Evolutionary conservation across 2,329 filamentous ascomycete species (phyloP).

Genomic region (Penicillium sp.): DNA sequence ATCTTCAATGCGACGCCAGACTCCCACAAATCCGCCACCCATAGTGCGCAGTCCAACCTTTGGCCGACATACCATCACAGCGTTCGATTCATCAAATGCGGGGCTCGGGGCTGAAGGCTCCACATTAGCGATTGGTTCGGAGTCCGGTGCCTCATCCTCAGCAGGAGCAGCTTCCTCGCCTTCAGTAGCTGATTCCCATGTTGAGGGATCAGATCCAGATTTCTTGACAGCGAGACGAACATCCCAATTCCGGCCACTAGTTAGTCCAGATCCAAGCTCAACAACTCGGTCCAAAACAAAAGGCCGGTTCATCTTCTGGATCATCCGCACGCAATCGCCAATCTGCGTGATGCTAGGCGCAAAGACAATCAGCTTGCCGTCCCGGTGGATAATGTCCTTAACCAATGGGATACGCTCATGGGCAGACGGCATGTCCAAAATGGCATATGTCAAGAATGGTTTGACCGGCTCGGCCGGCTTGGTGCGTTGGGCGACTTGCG

Average conservation of each 20-base stretch:
- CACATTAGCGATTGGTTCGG: neutral
- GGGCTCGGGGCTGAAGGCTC: neutral
- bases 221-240: slow-evolving; percentile 43
- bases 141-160: neutral
- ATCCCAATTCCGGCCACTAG: slow-evolving; percentile 50
- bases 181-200: slow-evolving; percentile 22
- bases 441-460: slow-evolving; percentile 69
- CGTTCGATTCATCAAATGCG: neutral
- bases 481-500: slow-evolving; percentile 48
- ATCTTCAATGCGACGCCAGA: slow-evolving; percentile 49
- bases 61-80: slow-evolving; percentile 53
- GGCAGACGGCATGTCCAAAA: slow-evolving; percentile 71
- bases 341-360: slow-evolving; percentile 79
- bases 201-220: slow-evolving; percentile 34
- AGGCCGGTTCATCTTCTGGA: slow-evolving; percentile 56
- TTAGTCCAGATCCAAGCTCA: slow-evolving; percentile 48
- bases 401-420: slow-evolving; percentile 51
- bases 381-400: slow-evolving; percentile 57
- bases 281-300: slow-evolving; percentile 49
- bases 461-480: slow-evolving; percentile 29
- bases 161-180: slow-evolving; percentile 11
- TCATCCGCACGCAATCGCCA: slow-evolving; percentile 59
- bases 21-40: slow-evolving; percentile 54
- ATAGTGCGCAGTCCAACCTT: slow-evolving; percentile 50
- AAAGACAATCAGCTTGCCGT: slow-evolving; percentile 69